These are phyloP conservation scores for Rugonectria rugulosa DNA, from an alignment of 2,329 filamentous ascomycete species.

Conservation along the genomic window DNA sequence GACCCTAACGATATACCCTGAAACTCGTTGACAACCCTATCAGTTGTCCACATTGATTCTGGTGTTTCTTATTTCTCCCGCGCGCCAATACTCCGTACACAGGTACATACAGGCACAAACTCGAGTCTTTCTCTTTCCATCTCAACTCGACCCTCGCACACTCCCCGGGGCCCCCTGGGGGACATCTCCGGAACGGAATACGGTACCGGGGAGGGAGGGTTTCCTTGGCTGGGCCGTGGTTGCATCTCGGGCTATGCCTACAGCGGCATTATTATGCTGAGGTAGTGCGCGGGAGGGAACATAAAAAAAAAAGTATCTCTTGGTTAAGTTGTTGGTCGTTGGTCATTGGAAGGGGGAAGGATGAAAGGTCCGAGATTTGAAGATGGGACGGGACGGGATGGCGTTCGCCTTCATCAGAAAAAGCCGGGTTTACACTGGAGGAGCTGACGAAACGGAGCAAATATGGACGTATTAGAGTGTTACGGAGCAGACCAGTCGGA, in stretches of 20 bases:
- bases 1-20: too few relatives aligned
- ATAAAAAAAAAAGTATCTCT: too few relatives aligned
- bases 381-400: slow-evolving; percentile 7
- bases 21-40: too few relatives aligned
- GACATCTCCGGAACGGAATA: slow-evolving; percentile 28
- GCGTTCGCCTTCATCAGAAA: slow-evolving; percentile 5
- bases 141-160: slow-evolving; percentile 11
- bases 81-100: slow-evolving; percentile 6
- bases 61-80: slow-evolving; percentile 9
- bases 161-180: slow-evolving; percentile 21
- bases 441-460: slow-evolving; percentile 4
- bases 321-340: slow-evolving; percentile 1
- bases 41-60: too few relatives aligned
- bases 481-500: slow-evolving; percentile 13
- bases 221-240: slow-evolving; percentile 33
- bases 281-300: slow-evolving; percentile 20
- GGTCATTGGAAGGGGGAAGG: neutral
- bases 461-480: slow-evolving; percentile 9
- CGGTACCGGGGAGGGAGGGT: slow-evolving; percentile 33
- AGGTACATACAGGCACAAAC: neutral
- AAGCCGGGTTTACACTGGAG: too few relatives aligned
- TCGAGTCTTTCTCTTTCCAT: neutral
- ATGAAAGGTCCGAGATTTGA: neutral
- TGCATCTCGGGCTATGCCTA: slow-evolving; percentile 33
- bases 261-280: slow-evolving; percentile 31